Evolutionary conservation across 2,329 filamentous ascomycete genomes (phyloP), one percentile per base, ranked within the genome.

Genomic region (Myriosclerotinia duriaeana): DNA sequence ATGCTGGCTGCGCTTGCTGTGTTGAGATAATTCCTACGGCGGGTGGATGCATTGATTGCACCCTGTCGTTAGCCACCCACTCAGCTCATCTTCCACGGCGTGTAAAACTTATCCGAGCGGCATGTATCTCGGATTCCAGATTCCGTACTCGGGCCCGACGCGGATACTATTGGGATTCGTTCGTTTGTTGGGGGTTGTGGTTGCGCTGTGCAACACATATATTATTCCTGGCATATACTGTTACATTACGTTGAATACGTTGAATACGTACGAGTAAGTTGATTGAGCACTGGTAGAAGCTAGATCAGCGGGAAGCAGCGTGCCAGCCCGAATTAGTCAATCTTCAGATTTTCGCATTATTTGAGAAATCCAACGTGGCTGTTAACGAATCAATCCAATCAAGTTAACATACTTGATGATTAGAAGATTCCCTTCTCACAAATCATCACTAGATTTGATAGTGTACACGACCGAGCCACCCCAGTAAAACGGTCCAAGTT

Each of bases 131-230:
- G 46, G 46, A 53, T 34, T 53, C 60, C 5, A 30, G 48, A 42
- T 26, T 63, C 36, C 60, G 48, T 53, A 63, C 60, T 59, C 56
- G 56, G 56, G 56, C 56, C 56, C 56, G 56, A 59, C 22, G 42
- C 26, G 20, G 56, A 59, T 20, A 20, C 42, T n/a, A 15, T 34
- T n/a, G 17, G 26, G 40, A 59, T 59, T 46, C 22, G 55, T 34
- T 44, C 40, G 26, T 34, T 46, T 59, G 17, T 34, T 46, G 15
- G 2, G 30, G 2, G 30, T 30, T 44, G 26, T 9, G 5, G 17
- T 5, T 30, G 40, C 15, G 22, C 40, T 8, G 17, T 30, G 40
- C 42, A 15, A 44, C 15, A 22, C 34, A 55, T 46, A 20, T 22
- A 44, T 26, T n/a, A 42, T 34, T 14, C 1, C n/a, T 22, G 30